Evolutionary conservation across 2,329 filamentous ascomycete species (phyloP).

Genomic region (Cladorrhinum sp.): DNA sequence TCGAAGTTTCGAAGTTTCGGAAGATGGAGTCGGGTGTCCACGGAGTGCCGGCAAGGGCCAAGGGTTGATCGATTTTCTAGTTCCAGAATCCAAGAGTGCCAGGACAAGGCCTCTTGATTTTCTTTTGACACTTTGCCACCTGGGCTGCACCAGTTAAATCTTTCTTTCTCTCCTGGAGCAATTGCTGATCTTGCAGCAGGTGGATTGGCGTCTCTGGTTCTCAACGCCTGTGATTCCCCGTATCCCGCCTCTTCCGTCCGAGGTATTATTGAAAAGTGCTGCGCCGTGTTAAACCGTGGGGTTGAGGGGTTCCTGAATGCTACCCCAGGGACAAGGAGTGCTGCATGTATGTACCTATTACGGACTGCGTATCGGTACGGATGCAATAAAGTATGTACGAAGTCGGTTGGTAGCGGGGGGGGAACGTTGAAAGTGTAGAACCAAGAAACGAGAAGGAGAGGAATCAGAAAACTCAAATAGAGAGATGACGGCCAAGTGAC

Average conservation of each 20-base stretch:
- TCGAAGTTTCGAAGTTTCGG: neutral
- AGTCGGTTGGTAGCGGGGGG: neutral
- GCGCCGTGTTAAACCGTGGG: neutral
- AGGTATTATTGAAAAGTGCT: neutral
- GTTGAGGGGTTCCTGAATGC: neutral
- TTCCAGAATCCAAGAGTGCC: neutral
- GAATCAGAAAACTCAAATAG: neutral
- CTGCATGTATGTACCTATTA: neutral
- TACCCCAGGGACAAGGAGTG: neutral
- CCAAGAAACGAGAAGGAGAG: neutral
- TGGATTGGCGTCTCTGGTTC: no score
- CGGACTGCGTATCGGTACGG: no score
- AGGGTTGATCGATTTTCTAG: neutral
- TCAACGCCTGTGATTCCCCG: neutral
- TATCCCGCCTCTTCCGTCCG: neutral
- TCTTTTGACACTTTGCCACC: neutral
- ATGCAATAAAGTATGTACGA: neutral
- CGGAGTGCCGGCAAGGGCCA: neutral
- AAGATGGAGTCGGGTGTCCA: slow-evolving; percentile 1
- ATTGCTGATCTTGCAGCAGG: neutral
- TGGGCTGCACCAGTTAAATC: neutral
- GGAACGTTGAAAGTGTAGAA: neutral
- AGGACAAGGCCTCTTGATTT: neutral
- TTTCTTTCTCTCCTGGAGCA: neutral
- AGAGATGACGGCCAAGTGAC: neutral